These are phyloP conservation scores for Entomophthora muscae DNA, from an alignment of 371 early-diverging fungal genomes.

Conservation along the genomic window DNA sequence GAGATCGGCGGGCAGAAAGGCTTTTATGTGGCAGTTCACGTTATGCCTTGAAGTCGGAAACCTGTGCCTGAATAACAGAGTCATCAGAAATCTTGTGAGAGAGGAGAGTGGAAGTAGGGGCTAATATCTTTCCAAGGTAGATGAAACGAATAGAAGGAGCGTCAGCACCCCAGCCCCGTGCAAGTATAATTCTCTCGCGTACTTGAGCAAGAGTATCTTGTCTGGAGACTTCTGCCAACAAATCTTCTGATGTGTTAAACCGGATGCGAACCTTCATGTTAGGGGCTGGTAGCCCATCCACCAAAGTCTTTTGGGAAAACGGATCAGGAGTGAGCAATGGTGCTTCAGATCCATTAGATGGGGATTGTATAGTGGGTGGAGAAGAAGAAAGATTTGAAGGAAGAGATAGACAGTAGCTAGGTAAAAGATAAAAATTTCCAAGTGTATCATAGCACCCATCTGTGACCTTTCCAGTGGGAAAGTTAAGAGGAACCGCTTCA, in stretches of 20 bases:
- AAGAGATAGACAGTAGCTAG: conserved; percentile 36
- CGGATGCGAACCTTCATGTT: neutral
- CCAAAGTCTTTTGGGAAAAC: neutral
- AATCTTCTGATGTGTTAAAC: neutral
- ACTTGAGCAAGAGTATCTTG: conserved; percentile 1
- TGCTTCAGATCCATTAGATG: neutral
- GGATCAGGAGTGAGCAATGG: neutral
- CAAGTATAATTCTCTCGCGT: neutral
- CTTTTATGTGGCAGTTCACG: too few relatives aligned
- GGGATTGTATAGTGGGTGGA: neutral
- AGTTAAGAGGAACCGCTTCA: conserved; percentile 35
- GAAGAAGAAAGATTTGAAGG: conserved; percentile 31
- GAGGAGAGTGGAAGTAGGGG: neutral
- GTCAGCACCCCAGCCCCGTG: neutral
- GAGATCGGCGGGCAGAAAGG: too few relatives aligned
- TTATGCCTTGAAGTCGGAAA: neutral
- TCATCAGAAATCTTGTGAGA: neutral
- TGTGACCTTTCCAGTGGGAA: conserved; percentile 42
- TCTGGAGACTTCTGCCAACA: neutral
- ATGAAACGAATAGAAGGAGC: neutral
- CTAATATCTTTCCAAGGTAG: conserved; percentile 3
- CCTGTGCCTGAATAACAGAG: conserved; percentile 1
- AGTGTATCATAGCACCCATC: conserved; percentile 58
- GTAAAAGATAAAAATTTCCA: conserved; percentile 44
- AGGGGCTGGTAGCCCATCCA: neutral